Evolutionary conservation across 495 filamentous ascomycete genomes (phyloP), one percentile per base, ranked within the genome.

Genomic region (Penicillium ochrochloron): DNA sequence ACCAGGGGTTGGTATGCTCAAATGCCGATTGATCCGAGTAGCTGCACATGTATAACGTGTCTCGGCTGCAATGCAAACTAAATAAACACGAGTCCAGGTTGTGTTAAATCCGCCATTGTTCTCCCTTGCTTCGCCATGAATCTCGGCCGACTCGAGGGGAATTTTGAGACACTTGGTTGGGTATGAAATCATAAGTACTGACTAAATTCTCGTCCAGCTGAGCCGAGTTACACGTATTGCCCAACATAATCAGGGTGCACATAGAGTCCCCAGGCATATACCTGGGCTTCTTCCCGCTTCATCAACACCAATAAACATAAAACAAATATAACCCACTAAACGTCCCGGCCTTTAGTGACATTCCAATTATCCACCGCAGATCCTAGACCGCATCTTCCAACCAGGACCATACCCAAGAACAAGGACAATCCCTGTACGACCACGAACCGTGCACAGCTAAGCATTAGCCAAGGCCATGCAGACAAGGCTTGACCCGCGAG

Each of bases 401-500:
- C 27, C 46, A 10, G 1, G 27, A 27, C 19, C 6, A 55, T 4
- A 17, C 53, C 34, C 17, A 23, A 9, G 10, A 12, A 59, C 61
- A 63, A 39, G 61, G 61, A 35, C 14, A 50, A 50, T 27, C 67
- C 64, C 12, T 59, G 60, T 55, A 23, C 27, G n/a, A 29, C 48
- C 23, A 61, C 11, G 42, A 51, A 25, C 58, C 61, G 59, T 64
- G 62, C 62, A 60, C 9, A 21, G 61, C 64, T 67, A 70, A 70
- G 67, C 67, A 66, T 66, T 67, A 61, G 67, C 67, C 67, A 70
- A 70, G 67, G 9, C 53, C 48, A 56, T 70, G 67, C 64, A 62
- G 31, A 10, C 12, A 52, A 69, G 41, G 67, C 67, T 69, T 69
- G 64, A 66, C 60, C 61, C 34, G 51, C 39, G 41, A 69, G 51